These are phyloP conservation scores for Zea luxurians DNA, from an alignment of 176 grass and related monocot species.

Conservation along the genomic window DNA sequence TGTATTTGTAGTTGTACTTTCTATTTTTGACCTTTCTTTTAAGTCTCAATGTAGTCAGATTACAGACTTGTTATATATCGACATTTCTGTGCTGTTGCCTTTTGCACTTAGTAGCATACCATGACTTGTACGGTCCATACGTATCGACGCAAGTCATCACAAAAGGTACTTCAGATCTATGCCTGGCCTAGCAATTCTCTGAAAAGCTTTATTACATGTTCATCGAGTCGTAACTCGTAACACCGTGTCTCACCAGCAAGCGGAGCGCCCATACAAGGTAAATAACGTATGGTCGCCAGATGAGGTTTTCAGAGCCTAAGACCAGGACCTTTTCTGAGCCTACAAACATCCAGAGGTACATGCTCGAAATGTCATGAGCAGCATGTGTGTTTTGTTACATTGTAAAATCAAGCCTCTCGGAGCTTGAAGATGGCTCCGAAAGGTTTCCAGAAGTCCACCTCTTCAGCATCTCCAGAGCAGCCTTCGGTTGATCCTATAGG, in stretches of 20 bases:
- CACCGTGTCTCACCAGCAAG: not conserved
- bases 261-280: slow-evolving; percentile 27
- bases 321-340: not conserved
- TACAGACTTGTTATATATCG: not conserved
- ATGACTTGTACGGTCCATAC: slow-evolving; percentile 11
- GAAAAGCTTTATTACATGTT: slow-evolving; percentile 47
- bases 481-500: slow-evolving; percentile 97
- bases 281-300: slow-evolving; percentile 32
- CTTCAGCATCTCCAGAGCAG: slow-evolving; percentile 87
- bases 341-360: slow-evolving; percentile 16
- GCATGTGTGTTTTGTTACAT: slow-evolving; percentile 13
- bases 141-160: not conserved
- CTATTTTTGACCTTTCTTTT: too few relatives aligned
- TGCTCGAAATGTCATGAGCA: not conserved
- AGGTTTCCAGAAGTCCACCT: slow-evolving; percentile 72
- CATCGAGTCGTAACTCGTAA: not conserved
- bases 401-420: slow-evolving; percentile 37
- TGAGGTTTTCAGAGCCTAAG: slow-evolving; percentile 7
- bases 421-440: slow-evolving; percentile 3
- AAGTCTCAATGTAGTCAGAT: not conserved
- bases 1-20: too few relatives aligned
- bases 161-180: not conserved
- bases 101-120: not conserved
- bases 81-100: slow-evolving; percentile 13
- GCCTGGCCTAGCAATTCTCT: not conserved